Conservation (phyloP, 495 filamentous ascomycete species). For the Penicillium chermesinum region DNA sequence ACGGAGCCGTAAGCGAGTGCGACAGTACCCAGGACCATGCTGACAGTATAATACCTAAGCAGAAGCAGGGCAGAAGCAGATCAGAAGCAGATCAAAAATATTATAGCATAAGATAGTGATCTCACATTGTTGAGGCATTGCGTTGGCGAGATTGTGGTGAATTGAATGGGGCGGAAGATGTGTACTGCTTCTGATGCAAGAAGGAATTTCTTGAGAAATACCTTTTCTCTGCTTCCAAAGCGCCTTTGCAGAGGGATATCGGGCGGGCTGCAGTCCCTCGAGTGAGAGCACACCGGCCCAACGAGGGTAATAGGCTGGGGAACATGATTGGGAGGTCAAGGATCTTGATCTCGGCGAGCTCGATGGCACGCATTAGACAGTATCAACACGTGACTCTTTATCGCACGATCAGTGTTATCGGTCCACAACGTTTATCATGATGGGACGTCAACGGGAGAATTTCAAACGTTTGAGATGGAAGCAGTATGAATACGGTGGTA, state of each 20-base stretch:
- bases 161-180: slow-evolving; percentile 34
- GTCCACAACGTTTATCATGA: no score
- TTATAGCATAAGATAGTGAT: neutral
- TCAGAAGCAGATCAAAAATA: neutral
- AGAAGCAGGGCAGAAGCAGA: neutral
- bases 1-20: slow-evolving; percentile 94
- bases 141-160: slow-evolving; percentile 38
- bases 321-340: slow-evolving; percentile 23
- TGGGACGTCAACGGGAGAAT: no score
- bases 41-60: slow-evolving; percentile 75
- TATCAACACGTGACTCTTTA: slow-evolving; percentile 6
- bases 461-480: no score
- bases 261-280: slow-evolving; percentile 15
- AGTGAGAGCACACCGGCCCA: slow-evolving; percentile 18
- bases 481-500: no score
- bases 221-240: slow-evolving; percentile 25
- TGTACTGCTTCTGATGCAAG: slow-evolving; percentile 24
- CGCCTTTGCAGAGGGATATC: slow-evolving; percentile 9
- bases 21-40: slow-evolving; percentile 82
- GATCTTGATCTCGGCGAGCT: neutral
- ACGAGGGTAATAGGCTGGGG: slow-evolving; percentile 25
- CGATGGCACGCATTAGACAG: slow-evolving; percentile 9
- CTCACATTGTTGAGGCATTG: slow-evolving; percentile 43
- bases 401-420: slow-evolving; percentile 13
- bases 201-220: slow-evolving; percentile 36